Evolutionary conservation across 306 rosid genomes (phyloP).

Genomic region (Pueraria montana): DNA sequence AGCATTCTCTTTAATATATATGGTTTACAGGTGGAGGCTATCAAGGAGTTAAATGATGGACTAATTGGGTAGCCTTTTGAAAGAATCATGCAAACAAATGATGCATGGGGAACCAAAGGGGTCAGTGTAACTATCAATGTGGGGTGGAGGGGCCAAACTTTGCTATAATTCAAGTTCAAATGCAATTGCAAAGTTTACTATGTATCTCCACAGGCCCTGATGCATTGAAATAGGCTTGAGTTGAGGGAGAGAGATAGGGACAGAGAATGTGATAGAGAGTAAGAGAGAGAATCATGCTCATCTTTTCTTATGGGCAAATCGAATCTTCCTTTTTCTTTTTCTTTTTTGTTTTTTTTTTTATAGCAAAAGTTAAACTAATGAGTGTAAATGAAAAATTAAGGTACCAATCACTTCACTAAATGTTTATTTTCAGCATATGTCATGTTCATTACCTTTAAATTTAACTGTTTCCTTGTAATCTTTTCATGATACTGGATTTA

Average conservation of each 20-base stretch:
- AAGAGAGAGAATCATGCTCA: constrained; percentile 41
- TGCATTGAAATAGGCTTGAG: neutral
- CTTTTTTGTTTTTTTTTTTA: neutral
- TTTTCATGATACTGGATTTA: constrained; percentile 11
- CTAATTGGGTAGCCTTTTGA: constrained; percentile 52
- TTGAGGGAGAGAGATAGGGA: constrained; percentile 35
- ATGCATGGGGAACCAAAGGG: constrained; percentile 61
- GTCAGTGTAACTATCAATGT: constrained; percentile 53
- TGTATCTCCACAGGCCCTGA: constrained; percentile 27
- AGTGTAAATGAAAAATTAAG: neutral
- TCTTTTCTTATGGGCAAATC: constrained; percentile 45
- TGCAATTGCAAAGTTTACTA: constrained; percentile 41
- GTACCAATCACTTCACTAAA: constrained; percentile 1
- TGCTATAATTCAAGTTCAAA: constrained; percentile 50
- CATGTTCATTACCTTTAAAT: neutral
- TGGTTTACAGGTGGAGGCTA: constrained; percentile 50
- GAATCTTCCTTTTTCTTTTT: constrained; percentile 53
- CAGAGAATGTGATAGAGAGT: constrained; percentile 23
- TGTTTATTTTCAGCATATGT: neutral
- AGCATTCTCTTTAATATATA: constrained; percentile 37
- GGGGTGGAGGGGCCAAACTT: constrained; percentile 62
- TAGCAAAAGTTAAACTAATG: constrained; percentile 33
- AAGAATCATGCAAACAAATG: constrained; percentile 51
- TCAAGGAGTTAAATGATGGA: constrained; percentile 40
- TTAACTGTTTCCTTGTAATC: neutral